phyloP scores from a whole-genome alignment of 192 early-diverging fungal species.

The Coemansia sp. region DNA sequence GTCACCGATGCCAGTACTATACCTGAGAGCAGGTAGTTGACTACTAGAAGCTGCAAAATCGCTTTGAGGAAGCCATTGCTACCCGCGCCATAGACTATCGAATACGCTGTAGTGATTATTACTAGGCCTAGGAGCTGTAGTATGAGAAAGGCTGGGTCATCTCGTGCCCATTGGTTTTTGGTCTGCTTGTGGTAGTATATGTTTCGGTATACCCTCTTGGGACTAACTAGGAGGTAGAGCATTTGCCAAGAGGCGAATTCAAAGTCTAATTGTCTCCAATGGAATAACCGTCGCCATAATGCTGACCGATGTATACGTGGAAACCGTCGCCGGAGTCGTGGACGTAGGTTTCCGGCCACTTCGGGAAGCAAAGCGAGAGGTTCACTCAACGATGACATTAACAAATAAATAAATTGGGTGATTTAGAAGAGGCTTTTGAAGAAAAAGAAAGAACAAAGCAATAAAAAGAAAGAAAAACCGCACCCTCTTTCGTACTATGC shows the following conservation, averaged over 20 bases:
- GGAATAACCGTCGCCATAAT: constrained; percentile 46
- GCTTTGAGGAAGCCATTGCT: constrained; percentile 36
- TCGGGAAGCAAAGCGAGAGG: constrained; percentile 34
- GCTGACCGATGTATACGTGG: constrained; percentile 49
- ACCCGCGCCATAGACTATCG: constrained; percentile 44
- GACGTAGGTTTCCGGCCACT: constrained; percentile 19
- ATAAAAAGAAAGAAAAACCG: too few relatives aligned
- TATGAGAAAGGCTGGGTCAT: constrained; percentile 95
- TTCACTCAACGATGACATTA: constrained; percentile 26
- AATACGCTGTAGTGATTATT: constrained; percentile 27
- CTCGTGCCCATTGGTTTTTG: constrained; percentile 97
- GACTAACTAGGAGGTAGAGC: constrained; percentile 52
- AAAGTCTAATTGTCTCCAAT: constrained; percentile 56
- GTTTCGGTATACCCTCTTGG: constrained; percentile 74
- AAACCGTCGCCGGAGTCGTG: constrained; percentile 32
- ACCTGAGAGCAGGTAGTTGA: constrained; percentile 40
- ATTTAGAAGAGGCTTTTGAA: neutral
- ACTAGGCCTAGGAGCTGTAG: constrained; percentile 68
- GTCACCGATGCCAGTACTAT: constrained; percentile 30
- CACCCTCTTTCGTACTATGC: neutral
- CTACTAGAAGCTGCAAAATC: constrained; percentile 38
- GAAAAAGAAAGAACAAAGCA: neutral
- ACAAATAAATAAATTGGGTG: neutral
- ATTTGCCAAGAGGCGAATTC: constrained; percentile 56
- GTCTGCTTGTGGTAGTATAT: constrained; percentile 99